Conservation (phyloP, 2,329 filamentous ascomycete species). For the Rhytidhysteron rufulum region DNA sequence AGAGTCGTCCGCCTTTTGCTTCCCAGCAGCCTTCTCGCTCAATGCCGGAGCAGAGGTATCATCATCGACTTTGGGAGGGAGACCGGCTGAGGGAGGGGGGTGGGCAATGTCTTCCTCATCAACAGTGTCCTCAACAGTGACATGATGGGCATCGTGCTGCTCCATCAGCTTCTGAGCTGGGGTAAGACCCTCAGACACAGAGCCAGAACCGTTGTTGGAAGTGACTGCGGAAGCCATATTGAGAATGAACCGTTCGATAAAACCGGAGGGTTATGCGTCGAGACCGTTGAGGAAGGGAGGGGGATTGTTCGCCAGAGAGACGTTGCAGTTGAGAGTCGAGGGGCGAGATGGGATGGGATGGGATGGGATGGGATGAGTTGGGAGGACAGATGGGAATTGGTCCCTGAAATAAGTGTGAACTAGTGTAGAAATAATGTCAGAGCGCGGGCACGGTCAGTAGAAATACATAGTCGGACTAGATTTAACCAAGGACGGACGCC, state of each 20-base stretch:
- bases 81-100: conserved; percentile 47
- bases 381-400: neutral
- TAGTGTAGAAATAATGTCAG: neutral
- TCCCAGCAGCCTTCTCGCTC: conserved; percentile 63
- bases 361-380: neutral
- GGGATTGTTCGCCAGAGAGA: neutral
- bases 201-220: conserved; percentile 25
- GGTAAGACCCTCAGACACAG: conserved; percentile 33
- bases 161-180: conserved; percentile 59
- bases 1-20: conserved; percentile 59
- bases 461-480: no score
- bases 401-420: neutral
- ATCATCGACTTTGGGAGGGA: conserved; percentile 13
- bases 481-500: no score
- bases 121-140: conserved; percentile 73
- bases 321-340: no score
- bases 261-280: conserved; percentile 33
- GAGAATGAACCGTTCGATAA: conserved; percentile 35
- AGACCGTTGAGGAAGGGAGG: conserved; percentile 23
- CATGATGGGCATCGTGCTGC: conserved; percentile 59
- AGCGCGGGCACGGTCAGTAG: no score
- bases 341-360: no score
- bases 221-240: conserved; percentile 36
- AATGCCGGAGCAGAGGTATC: conserved; percentile 29
- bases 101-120: conserved; percentile 72